Conservation (phyloP, 805 yeast genomes). For the Schwanniomyces vanrijiae region DNA sequence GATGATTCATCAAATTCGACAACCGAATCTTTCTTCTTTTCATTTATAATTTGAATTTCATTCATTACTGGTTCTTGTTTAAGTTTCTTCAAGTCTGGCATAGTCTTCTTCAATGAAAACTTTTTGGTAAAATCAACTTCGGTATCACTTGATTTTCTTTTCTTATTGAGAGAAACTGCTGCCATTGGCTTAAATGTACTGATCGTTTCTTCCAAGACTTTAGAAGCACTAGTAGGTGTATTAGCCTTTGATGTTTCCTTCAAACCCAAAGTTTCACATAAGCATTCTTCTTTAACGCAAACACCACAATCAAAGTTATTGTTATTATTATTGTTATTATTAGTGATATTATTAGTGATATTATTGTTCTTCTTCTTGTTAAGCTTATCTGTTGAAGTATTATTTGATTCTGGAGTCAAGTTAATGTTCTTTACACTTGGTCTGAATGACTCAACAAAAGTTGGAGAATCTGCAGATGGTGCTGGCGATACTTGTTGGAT, state of each 20-base stretch:
- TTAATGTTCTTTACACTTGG: conserved; percentile 4
- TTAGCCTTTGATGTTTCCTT: conserved; percentile 18
- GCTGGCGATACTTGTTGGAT: conserved; percentile 55
- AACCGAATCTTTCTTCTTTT: conserved; percentile 15
- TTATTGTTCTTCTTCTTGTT: no score
- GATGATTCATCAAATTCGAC: conserved; percentile 43
- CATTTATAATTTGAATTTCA: background rate
- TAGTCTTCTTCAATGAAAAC: conserved; percentile 32
- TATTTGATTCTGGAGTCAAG: conserved; percentile 13
- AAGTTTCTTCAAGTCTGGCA: conserved; percentile 39
- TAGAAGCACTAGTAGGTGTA: conserved; percentile 7
- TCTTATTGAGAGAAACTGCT: conserved; percentile 58
- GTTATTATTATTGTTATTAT: no score
- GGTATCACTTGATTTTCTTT: conserved; percentile 12
- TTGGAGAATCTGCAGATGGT: conserved; percentile 50
- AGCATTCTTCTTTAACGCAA: conserved; percentile 67
- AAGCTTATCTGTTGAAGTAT: conserved; percentile 13
- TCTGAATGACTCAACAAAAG: conserved; percentile 14
- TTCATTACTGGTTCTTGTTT: conserved; percentile 10
- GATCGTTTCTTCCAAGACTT: conserved; percentile 31
- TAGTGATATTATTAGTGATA: no score
- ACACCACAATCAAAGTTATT: conserved; percentile 55
- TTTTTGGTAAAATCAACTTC: conserved; percentile 62
- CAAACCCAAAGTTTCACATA: conserved; percentile 57
- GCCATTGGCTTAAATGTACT: conserved; percentile 56